Conservation (phyloP, 2,329 filamentous ascomycete species). For the Orbilia blumenaviensis region DNA sequence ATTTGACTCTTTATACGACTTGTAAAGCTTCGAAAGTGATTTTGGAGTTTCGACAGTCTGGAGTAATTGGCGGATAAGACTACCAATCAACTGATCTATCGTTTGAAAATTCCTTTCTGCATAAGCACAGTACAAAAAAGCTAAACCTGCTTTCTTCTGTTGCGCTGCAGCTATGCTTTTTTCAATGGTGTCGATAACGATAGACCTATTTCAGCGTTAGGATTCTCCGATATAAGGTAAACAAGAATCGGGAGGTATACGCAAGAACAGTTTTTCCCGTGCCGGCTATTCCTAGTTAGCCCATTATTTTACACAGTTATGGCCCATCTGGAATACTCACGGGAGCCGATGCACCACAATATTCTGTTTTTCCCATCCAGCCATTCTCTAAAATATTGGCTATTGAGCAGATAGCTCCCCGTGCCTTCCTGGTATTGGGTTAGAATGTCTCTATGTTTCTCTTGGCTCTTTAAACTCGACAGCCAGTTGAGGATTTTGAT, state of each 20-base stretch:
- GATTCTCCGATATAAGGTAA: neutral
- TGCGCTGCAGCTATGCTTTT: neutral
- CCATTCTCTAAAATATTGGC: neutral
- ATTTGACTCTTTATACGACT: neutral
- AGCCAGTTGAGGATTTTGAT: constrained; percentile 2
- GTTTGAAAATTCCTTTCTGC: constrained; percentile 35
- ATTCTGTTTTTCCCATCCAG: neutral
- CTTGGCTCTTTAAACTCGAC: neutral
- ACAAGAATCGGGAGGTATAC: neutral
- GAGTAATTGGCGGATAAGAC: constrained; percentile 19
- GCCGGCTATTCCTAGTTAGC: neutral
- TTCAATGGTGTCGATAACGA: constrained; percentile 13
- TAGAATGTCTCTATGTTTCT: constrained; percentile 2
- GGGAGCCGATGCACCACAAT: neutral
- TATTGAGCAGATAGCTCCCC: neutral
- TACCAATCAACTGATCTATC: constrained; percentile 20
- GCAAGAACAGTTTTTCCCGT: constrained; percentile 1
- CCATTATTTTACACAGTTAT: neutral
- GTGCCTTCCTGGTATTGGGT: neutral
- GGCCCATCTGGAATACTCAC: neutral
- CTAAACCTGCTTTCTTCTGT: neutral
- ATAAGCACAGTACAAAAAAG: constrained; percentile 34
- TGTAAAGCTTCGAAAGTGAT: neutral
- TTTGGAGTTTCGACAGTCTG: neutral
- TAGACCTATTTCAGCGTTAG: constrained; percentile 2